Evolutionary conservation across 345 rosid species (phyloP).

Genomic region (Hirschfeldia incana): DNA sequence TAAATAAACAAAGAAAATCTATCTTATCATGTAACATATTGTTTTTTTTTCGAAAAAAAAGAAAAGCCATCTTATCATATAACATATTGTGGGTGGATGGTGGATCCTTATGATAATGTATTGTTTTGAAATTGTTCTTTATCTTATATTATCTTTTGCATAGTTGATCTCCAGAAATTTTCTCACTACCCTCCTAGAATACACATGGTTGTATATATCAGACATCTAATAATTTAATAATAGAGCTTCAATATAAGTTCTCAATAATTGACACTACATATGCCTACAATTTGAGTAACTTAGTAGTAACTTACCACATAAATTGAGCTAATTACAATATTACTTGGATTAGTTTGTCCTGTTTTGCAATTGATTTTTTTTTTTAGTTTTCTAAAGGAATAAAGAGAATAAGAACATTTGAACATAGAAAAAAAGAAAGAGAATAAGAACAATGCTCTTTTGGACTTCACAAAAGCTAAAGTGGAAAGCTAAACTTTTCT

Average conservation of each 20-base stretch:
- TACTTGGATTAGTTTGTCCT: not conserved
- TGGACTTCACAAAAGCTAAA: constrained; percentile 30
- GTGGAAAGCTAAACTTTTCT: constrained; percentile 1
- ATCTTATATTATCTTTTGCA: constrained; percentile 8
- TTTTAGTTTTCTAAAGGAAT: not conserved
- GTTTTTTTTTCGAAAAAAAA: not conserved
- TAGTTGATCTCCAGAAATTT: constrained; percentile 23
- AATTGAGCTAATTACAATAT: not conserved
- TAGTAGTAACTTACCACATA: not conserved
- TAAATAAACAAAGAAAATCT: not conserved
- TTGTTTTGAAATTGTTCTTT: constrained; percentile 2
- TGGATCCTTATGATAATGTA: constrained; percentile 24
- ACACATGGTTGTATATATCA: not conserved
- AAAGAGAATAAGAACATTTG: not conserved
- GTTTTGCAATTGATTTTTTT: not conserved
- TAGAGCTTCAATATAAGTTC: not conserved
- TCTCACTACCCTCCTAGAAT: constrained; percentile 13
- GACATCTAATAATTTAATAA: not conserved
- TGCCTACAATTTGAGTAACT: not conserved
- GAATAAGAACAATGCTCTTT: constrained; percentile 34
- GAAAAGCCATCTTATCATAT: constrained; percentile 22
- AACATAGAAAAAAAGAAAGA: not conserved
- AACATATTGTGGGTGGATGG: constrained; percentile 29
- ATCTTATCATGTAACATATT: constrained; percentile 25
- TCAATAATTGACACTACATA: constrained; percentile 7